Evolutionary conservation across 805 yeast genomes (phyloP).

Genomic region (Candida dajiaensis): DNA sequence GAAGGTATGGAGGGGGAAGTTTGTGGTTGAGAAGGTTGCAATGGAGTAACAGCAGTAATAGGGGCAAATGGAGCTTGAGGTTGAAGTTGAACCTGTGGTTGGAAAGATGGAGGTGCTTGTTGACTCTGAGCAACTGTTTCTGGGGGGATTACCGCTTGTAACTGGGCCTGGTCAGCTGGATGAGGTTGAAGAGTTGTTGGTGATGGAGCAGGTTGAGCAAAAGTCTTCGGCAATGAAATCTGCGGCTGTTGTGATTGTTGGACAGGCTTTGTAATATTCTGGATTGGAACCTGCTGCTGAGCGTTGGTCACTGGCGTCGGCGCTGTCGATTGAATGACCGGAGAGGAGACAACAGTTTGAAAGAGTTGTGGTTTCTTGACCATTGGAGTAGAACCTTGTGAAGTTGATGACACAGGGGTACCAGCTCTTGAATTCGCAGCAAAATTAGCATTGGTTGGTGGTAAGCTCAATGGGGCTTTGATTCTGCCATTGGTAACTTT

Average conservation of each 20-base stretch:
- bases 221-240: background rate
- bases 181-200: background rate
- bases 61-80: background rate
- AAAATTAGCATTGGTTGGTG: conserved; percentile 19
- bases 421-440: conserved; percentile 13
- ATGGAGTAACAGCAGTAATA: background rate
- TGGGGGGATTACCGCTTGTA: background rate
- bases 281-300: background rate
- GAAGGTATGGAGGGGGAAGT: background rate
- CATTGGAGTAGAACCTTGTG: background rate
- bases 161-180: background rate
- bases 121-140: background rate
- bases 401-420: conserved; percentile 7
- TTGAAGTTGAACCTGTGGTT: background rate
- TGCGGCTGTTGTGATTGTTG: background rate
- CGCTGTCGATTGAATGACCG: background rate
- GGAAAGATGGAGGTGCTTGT: no score
- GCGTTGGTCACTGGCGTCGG: conserved; percentile 2
- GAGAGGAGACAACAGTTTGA: background rate
- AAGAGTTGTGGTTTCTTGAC: background rate
- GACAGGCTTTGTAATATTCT: background rate
- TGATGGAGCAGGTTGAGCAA: background rate
- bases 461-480: conserved; percentile 32
- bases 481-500: conserved; percentile 53
- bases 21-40: background rate